Evolutionary conservation across 2,329 filamentous ascomycete genomes (phyloP).

Genomic region (Arthroderma sp.): DNA sequence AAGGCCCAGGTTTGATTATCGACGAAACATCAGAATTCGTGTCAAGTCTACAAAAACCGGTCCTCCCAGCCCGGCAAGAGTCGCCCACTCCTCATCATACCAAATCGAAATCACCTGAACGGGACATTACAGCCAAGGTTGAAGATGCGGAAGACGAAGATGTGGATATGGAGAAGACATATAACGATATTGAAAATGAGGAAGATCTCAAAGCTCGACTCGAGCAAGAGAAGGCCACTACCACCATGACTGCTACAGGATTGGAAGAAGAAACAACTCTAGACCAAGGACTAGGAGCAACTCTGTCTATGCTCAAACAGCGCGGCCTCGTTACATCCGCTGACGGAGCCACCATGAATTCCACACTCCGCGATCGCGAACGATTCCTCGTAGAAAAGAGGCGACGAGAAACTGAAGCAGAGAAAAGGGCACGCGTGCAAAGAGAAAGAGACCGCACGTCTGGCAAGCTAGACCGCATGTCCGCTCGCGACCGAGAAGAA

Average conservation of each 20-base stretch:
- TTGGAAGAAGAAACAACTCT: slow-evolving; percentile 77
- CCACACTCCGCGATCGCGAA: slow-evolving; percentile 56
- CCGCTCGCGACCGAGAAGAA: slow-evolving; percentile 80
- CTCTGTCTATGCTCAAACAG: slow-evolving; percentile 69
- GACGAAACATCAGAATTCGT: slow-evolving; percentile 95
- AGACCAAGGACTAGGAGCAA: slow-evolving; percentile 64
- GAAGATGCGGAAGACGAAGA: slow-evolving; percentile 41
- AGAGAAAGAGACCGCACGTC: slow-evolving; percentile 79
- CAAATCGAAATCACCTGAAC: slow-evolving; percentile 22
- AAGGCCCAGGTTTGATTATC: slow-evolving; percentile 63
- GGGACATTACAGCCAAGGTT: slow-evolving; percentile 34
- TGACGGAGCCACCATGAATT: slow-evolving; percentile 50
- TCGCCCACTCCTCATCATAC: slow-evolving; percentile 21
- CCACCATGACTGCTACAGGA: slow-evolving; percentile 51
- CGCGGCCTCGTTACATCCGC: slow-evolving; percentile 63
- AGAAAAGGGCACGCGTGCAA: slow-evolving; percentile 63
- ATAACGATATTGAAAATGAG: slow-evolving; percentile 38
- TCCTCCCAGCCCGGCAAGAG: slow-evolving; percentile 39
- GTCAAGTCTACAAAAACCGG: slow-evolving; percentile 62
- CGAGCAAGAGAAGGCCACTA: slow-evolving; percentile 34
- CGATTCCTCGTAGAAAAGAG: slow-evolving; percentile 69
- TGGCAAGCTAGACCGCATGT: slow-evolving; percentile 76
- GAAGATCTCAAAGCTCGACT: slow-evolving; percentile 38
- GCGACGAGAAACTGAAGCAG: slow-evolving; percentile 64
- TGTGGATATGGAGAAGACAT: slow-evolving; percentile 40